Percentiles rank a stretch among this genome's conserved stretches.
phyloP scores from a whole-genome alignment of 192 early-diverging fungal genomes.

The Neocallimastix lanati region DNA sequence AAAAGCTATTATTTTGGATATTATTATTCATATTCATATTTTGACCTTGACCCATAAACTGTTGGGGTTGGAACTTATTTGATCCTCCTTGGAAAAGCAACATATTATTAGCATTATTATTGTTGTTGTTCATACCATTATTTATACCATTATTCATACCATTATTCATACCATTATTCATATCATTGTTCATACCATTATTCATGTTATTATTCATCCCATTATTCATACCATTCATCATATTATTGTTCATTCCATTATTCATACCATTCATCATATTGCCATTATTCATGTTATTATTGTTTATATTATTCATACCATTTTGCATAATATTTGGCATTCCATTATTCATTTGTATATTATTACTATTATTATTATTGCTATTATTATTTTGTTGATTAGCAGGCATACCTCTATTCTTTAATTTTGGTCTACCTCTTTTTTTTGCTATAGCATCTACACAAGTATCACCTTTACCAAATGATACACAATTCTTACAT shows the following conservation, averaged over 20 bases:
- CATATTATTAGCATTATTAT: background rate
- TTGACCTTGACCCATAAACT: no score
- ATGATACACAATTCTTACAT: slow-evolving; percentile 54
- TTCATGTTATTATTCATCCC: background rate
- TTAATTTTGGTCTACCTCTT: slow-evolving; percentile 60
- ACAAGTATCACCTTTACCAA: slow-evolving; percentile 59
- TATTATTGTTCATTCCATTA: background rate
- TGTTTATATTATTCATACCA: background rate
- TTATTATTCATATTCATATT: background rate
- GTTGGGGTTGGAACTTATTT: no score
- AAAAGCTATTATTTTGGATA: background rate
- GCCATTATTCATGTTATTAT: background rate
- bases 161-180: background rate
- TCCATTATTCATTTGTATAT: background rate
- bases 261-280: background rate
- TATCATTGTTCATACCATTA: background rate
- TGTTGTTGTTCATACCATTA: background rate
- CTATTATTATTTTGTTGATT: no score
- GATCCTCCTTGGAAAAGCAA: no score
- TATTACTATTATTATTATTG: background rate
- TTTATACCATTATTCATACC: background rate
- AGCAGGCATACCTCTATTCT: slow-evolving; percentile 17
- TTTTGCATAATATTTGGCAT: background rate
- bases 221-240: background rate
- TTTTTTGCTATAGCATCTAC: slow-evolving; percentile 79